Evolutionary conservation across 2,329 filamentous ascomycete genomes (phyloP).

Genomic region (Colletotrichum kahawae): DNA sequence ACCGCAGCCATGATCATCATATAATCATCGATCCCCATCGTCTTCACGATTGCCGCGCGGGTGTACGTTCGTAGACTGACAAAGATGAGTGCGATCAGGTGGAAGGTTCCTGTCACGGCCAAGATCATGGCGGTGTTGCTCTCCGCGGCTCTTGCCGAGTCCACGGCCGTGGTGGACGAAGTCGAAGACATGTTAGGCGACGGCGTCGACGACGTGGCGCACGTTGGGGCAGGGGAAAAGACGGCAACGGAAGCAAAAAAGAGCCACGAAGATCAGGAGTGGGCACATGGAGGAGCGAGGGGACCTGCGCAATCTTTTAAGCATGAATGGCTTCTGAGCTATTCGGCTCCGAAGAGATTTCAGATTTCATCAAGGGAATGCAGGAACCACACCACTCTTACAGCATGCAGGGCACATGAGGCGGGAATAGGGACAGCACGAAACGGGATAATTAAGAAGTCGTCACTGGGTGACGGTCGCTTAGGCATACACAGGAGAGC

Average conservation of each 20-base stretch:
- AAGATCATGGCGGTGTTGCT: constrained; percentile 29
- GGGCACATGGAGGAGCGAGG: background rate
- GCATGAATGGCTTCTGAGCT: background rate
- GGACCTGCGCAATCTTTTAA: constrained; percentile 7
- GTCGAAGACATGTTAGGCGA: background rate
- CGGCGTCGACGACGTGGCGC: background rate
- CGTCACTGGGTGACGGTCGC: background rate
- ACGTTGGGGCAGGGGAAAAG: background rate
- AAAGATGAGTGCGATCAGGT: constrained; percentile 26
- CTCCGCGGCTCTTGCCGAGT: constrained; percentile 28
- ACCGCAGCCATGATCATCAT: constrained; percentile 32
- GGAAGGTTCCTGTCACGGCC: constrained; percentile 25
- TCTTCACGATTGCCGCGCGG: constrained; percentile 23
- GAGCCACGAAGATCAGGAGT: background rate
- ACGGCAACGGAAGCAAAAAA: background rate
- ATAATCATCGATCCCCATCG: constrained; percentile 32
- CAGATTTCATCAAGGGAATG: background rate
- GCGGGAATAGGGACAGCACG: background rate
- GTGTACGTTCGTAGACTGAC: constrained; percentile 24
- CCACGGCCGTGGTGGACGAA: background rate
- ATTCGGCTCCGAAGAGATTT: background rate
- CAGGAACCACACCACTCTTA: background rate
- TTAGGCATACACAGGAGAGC: background rate
- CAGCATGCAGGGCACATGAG: background rate
- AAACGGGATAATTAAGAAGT: background rate